These are phyloP conservation scores for Coemansia sp. DNA, from an alignment of 192 early-diverging fungal genomes.

Conservation along the genomic window DNA sequence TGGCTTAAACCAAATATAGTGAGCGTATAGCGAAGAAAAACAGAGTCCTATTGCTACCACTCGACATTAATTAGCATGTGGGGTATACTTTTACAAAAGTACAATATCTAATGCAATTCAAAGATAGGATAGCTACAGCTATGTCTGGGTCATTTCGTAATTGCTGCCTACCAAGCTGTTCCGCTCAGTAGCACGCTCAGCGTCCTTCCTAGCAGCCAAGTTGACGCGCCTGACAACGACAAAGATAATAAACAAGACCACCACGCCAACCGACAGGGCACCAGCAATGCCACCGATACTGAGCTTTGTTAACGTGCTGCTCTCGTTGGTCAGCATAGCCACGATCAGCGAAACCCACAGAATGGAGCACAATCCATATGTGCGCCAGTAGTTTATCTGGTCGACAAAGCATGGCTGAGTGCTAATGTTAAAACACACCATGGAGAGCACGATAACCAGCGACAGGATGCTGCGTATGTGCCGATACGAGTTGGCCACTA, in stretches of 20 bases:
- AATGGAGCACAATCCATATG: conserved; percentile 64
- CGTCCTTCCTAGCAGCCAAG: neutral
- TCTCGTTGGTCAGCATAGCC: conserved; percentile 61
- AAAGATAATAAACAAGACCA: conserved; percentile 60
- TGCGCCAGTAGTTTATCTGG: conserved; percentile 72
- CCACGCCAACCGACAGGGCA: conserved; percentile 59
- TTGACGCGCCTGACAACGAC: conserved; percentile 24
- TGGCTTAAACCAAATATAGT: too few relatives aligned
- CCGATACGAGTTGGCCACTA: conserved; percentile 58
- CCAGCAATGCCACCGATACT: conserved; percentile 39
- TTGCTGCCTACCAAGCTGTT: neutral
- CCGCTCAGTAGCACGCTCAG: neutral
- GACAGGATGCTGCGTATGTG: conserved; percentile 68
- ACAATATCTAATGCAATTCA: neutral
- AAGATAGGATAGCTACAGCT: neutral
- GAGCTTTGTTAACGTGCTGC: conserved; percentile 30
- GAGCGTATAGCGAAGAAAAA: too few relatives aligned
- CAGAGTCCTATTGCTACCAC: too few relatives aligned
- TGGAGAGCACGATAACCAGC: conserved; percentile 62
- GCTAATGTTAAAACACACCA: conserved; percentile 73
- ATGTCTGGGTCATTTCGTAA: neutral
- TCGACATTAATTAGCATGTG: too few relatives aligned
- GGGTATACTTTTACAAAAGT: neutral
- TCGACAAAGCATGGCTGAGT: conserved; percentile 71
- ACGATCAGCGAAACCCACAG: conserved; percentile 68